Evolutionary conservation across 2,329 filamentous ascomycete genomes (phyloP).

Genomic region (Lasiodiplodia theobromae): DNA sequence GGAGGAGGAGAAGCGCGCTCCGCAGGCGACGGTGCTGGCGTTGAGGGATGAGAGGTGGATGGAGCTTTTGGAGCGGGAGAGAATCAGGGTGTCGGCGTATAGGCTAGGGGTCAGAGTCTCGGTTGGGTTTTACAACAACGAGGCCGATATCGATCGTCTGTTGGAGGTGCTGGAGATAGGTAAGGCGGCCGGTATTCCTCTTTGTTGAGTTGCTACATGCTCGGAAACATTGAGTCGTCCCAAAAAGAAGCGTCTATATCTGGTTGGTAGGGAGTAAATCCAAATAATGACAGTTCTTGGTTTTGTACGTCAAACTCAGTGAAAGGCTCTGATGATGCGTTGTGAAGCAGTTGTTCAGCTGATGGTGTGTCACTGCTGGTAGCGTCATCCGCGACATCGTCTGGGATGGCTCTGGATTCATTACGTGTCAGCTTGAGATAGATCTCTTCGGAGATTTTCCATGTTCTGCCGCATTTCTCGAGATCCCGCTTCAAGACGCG

Average conservation of each 20-base stretch:
- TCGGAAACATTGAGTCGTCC: background rate
- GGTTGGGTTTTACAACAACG: background rate
- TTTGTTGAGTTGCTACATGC: background rate
- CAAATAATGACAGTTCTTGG: background rate
- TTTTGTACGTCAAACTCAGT: background rate
- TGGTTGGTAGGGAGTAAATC: background rate
- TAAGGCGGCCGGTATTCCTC: background rate
- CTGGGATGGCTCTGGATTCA: no score
- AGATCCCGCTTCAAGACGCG: background rate
- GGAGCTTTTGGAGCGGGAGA: background rate
- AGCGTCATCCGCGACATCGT: no score
- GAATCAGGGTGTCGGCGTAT: background rate
- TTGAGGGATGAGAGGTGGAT: background rate
- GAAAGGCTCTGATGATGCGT: background rate
- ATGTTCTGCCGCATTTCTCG: background rate
- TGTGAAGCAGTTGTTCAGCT: background rate
- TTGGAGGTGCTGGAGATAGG: background rate
- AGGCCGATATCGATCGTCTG: background rate
- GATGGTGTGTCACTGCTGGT: no score
- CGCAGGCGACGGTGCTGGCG: background rate
- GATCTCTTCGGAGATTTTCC: background rate
- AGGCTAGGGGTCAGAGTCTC: background rate
- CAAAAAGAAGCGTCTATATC: background rate
- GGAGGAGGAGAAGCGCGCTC: background rate
- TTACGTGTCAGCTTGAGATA: background rate